phyloP scores from a whole-genome alignment of 2,329 filamentous ascomycete genomes.

The Monilinia fructigena region DNA sequence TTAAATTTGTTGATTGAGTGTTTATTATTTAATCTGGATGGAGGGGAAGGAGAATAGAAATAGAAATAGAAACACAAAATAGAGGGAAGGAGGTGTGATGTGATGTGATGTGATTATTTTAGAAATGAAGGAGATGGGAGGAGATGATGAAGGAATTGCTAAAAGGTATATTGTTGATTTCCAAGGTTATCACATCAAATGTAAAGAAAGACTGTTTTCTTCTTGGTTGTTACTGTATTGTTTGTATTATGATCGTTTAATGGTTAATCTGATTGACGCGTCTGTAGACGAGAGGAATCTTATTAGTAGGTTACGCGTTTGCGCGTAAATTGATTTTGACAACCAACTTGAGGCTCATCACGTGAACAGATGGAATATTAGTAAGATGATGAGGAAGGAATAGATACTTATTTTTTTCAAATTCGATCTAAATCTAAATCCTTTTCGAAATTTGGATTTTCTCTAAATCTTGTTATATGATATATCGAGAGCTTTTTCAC shows the following conservation, averaged over 20 bases:
- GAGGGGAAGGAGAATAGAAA: neutral
- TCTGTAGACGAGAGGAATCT: neutral
- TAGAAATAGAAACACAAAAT: no score
- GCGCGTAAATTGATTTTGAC: conserved; percentile 17
- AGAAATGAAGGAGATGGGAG: neutral
- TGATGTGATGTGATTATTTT: neutral
- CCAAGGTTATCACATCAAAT: neutral
- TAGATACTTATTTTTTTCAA: neutral
- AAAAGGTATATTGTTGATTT: no score
- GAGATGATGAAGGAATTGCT: neutral
- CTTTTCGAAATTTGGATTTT: neutral
- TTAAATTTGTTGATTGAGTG: neutral
- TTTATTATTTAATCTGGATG: neutral
- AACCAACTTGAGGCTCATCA: no score
- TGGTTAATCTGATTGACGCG: conserved; percentile 9
- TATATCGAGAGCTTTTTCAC: no score
- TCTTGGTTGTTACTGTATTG: neutral
- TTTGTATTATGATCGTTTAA: neutral
- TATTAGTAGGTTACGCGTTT: conserved; percentile 4
- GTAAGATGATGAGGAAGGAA: no score
- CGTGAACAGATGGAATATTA: no score
- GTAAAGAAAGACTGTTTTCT: neutral
- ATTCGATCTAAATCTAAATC: neutral
- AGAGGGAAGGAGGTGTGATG: neutral
- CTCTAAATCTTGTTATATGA: neutral